Percentiles rank a stretch among this genome's conserved stretches.
Conservation (phyloP, 2,329 filamentous ascomycete species). For the Fusarium pseudocircinatum region DNA sequence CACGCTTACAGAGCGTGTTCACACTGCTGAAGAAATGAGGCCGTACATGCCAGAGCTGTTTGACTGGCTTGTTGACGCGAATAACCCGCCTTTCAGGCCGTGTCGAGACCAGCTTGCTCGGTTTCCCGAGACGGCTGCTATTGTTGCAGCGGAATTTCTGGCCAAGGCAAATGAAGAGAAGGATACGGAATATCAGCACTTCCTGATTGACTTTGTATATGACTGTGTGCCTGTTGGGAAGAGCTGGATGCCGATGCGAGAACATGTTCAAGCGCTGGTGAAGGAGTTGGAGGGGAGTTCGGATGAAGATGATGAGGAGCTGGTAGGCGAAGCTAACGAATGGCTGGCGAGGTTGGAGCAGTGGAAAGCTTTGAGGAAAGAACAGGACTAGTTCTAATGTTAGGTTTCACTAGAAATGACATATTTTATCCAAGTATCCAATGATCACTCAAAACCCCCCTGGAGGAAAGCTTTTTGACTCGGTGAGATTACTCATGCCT, state of each 20-base stretch:
- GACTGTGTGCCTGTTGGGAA: not conserved
- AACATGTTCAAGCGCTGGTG: not conserved
- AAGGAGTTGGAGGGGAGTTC: not conserved
- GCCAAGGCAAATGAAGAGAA: not conserved
- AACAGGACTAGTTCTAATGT: not conserved
- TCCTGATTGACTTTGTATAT: not conserved
- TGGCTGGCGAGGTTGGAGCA: not conserved
- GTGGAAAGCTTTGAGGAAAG: not conserved
- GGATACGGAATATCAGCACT: not conserved
- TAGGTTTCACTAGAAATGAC: too few relatives aligned
- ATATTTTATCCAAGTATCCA: accelerated
- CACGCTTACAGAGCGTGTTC: not conserved
- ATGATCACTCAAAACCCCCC: not conserved
- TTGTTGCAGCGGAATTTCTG: not conserved
- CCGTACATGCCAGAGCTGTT: not conserved
- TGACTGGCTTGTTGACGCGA: not conserved
- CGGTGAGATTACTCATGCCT: accelerated
- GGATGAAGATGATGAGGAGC: not conserved
- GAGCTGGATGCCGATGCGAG: not conserved
- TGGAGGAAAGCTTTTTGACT: too few relatives aligned
- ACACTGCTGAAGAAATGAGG: not conserved
- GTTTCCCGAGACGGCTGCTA: not conserved
- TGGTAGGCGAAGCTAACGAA: not conserved
- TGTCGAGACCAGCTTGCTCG: constrained; percentile 1
- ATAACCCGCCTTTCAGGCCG: not conserved